Conservation (phyloP, 176 grass and related monocot species). For the Bothriochloa decipiens region DNA sequence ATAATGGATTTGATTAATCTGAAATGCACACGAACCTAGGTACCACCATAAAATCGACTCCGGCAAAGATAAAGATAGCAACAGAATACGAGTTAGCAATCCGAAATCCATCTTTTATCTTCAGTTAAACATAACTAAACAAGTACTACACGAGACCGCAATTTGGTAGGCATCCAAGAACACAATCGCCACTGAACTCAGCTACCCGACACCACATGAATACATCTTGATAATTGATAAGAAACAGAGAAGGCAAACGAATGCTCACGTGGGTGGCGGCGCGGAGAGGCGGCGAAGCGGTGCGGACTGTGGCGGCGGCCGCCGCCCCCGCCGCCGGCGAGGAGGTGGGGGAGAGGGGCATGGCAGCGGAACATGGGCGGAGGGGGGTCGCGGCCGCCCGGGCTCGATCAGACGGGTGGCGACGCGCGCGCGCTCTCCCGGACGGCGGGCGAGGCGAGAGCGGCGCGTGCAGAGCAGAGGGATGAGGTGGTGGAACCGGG, state of each 20-base stretch:
- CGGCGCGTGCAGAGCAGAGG: background rate
- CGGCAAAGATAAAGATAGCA: background rate
- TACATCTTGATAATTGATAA: background rate
- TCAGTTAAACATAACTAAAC: background rate
- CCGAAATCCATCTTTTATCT: background rate
- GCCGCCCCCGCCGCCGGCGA: constrained; percentile 22
- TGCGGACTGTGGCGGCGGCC: constrained; percentile 29
- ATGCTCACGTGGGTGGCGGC: constrained; percentile 37
- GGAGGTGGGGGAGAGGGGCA: constrained; percentile 45
- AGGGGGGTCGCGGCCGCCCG: constrained; percentile 22
- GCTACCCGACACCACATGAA: background rate
- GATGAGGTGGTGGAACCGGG: constrained; percentile 40
- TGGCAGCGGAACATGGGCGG: constrained; percentile 41
- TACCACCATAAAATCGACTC: background rate
- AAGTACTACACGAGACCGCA: background rate
- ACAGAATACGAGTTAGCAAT: background rate
- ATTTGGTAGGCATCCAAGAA: background rate
- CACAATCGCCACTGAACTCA: background rate
- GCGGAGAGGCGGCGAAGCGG: constrained; percentile 32
- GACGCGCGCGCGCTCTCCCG: background rate
- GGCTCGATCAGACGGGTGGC: constrained; percentile 31
- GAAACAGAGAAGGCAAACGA: background rate
- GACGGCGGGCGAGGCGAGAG: background rate
- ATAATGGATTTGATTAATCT: background rate
- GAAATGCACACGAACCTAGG: background rate